Evolutionary conservation across 2,329 filamentous ascomycete species (phyloP).

Genomic region (Zymoseptoria pseudotritici): DNA sequence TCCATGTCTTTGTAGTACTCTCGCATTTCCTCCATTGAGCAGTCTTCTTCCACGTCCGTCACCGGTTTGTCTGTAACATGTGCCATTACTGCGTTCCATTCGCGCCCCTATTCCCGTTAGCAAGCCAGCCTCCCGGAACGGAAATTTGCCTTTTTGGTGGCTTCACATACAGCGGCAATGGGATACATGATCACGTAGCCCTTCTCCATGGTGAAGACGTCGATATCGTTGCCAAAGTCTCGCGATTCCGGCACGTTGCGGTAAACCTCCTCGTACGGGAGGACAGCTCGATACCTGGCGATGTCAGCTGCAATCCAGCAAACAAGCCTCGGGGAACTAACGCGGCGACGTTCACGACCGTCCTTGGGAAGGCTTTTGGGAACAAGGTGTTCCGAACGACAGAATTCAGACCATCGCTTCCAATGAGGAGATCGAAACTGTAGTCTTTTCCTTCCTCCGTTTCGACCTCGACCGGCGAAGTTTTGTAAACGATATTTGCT

Average conservation of each 20-base stretch:
- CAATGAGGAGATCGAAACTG: slow-evolving; percentile 22
- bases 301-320: not conserved
- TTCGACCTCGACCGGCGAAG: slow-evolving; percentile 22
- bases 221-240: slow-evolving; percentile 29
- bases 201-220: slow-evolving; percentile 37
- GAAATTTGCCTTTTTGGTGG: no score
- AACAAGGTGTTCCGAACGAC: slow-evolving; percentile 33
- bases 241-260: slow-evolving; percentile 10
- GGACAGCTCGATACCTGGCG: slow-evolving; percentile 29
- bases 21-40: slow-evolving; percentile 37
- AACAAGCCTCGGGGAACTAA: slow-evolving; percentile 19
- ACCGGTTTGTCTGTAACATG: slow-evolving; percentile 32
- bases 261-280: slow-evolving; percentile 36
- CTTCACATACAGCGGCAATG: slow-evolving; percentile 25
- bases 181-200: slow-evolving; percentile 41
- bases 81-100: slow-evolving; percentile 40
- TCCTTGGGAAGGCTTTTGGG: slow-evolving; percentile 32
- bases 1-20: slow-evolving; percentile 39
- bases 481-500: slow-evolving; percentile 24
- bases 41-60: slow-evolving; percentile 22
- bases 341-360: slow-evolving; percentile 36
- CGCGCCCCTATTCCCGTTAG: slow-evolving; percentile 21
- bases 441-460: slow-evolving; percentile 20
- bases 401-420: slow-evolving; percentile 22
- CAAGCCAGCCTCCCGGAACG: no score